Evolutionary conservation across 495 filamentous ascomycete species (phyloP), one percentile per base, ranked within the genome.

Genomic region (Penicillium robsamsonii): DNA sequence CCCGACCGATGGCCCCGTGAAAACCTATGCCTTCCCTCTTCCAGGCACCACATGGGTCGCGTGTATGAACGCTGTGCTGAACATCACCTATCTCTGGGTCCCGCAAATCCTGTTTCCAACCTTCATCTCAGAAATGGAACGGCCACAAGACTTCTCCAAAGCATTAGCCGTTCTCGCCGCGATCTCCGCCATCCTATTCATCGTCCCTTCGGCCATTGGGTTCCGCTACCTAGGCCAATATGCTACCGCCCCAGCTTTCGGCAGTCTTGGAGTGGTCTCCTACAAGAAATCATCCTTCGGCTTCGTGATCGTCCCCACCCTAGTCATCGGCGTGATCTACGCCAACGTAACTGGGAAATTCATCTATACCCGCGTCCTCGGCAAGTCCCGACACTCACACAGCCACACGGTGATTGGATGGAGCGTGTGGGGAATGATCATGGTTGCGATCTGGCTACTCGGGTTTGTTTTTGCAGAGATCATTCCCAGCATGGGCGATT

Each of bases 41-140:
- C 63, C 71, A 9, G 76, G 76, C 22, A 78, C 76, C 1, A 77
- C 70, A 9, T 79, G 70, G 67, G 70, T 79, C 7, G 63, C 55
- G 12, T 75, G 73, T 63, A 70, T 79, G 73, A 79, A 79, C 54
- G 76, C 75, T 17, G 73, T 77, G 4, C 48, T 76, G 2, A 77
- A 77, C 49, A 75, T 77, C 57, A 74, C 72, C 22, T 77, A 73
- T 57, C 67, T 77, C 61, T 78, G 74, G 74, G 73, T 79, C 7
- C 73, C 75, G 0, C 75, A 77, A 53, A 76, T 84, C 59, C 75
- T 82, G 62, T 84, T 84, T 62, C 81, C 81, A 24, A 77, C 76
- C 35, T 73, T 84, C 54, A 81, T 84, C 53, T 73, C 81, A 3
- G 82, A 85, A 61, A 84, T 85, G 81, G 73, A 79, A 55, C 64